Base-by-base conservation (phyloP, 1,139 yeast genomes). In the Suhomyces terraborum region DNA sequence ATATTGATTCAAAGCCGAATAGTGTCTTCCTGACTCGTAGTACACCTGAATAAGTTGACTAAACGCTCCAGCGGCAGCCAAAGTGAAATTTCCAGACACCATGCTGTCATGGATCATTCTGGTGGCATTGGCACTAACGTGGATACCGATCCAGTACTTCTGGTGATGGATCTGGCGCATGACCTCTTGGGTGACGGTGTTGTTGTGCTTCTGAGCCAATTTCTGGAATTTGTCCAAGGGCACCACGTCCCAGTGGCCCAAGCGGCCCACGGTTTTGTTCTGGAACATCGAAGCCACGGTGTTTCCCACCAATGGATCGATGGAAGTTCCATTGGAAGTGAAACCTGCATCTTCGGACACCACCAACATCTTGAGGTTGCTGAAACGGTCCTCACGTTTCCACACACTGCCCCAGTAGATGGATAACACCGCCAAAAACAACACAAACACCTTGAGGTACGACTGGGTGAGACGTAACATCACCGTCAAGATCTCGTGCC, bases 321-420 rank as follows among this genome's bases (percentile, higher is more conserved):
- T 41, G 2, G 46, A 36, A 16, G 60, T 24, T 42, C 61, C 66
- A 33, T 56, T 52, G 14, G 45, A 30, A 18, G 45, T 40, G 17
- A 58, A 54, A 1, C 51, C 36, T 13, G 55, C 53, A 47, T 79
- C 82, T 45, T 74, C 78, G 39, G 72, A 60, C 18, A 73, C 72
- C 24, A 82, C 73, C 39, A 76, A 58, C 55, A 75, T 61, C 18
- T 67, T 60, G 47, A 81, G 55, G 47, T 77, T 70, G 9, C 52
- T 53, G 26, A 61, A 57, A 19, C 82, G 56, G 6, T 50, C 43
- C 2, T 48, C 48, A 38, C 86, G 61, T 20, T 65, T 48, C 53
- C 67, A 80, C 53, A 73, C 61, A 1, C 84, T 64, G 1, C 84
- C 88, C 85, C 87, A 81, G 53, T 77, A 82, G 13, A 82, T 59